Evolutionary conservation across 1,139 yeast species (phyloP).

Genomic region (Nakaseomyces nivariensis): DNA sequence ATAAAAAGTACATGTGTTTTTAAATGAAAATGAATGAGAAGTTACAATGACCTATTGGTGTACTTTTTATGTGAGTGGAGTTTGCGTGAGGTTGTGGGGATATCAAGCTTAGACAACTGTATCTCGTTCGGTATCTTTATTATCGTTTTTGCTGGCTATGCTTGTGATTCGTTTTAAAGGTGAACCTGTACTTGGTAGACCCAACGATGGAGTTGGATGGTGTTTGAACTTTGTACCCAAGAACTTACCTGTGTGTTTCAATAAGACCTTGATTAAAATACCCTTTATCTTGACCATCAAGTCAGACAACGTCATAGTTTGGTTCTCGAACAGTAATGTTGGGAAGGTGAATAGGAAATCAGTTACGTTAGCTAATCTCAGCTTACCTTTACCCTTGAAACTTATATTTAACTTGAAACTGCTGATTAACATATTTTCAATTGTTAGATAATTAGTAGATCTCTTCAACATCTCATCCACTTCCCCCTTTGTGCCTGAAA

Average conservation of each 20-base stretch:
- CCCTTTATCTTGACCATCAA: conserved; percentile 44
- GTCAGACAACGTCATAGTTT: conserved; percentile 46
- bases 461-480: conserved; percentile 50
- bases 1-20: too few relatives aligned
- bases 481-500: conserved; percentile 16
- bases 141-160: not conserved
- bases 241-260: conserved; percentile 51
- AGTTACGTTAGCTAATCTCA: conserved; percentile 50
- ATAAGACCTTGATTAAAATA: conserved; percentile 40
- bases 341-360: conserved; percentile 49
- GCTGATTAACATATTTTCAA: conserved; percentile 39
- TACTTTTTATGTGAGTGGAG: too few relatives aligned
- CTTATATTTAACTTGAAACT: conserved; percentile 46
- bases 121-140: not conserved
- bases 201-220: not conserved
- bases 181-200: not conserved
- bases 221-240: conserved; percentile 43
- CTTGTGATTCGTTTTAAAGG: not conserved
- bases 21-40: too few relatives aligned
- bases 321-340: conserved; percentile 37
- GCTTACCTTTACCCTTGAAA: conserved; percentile 48
- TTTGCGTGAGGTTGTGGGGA: too few relatives aligned
- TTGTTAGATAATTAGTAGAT: conserved; percentile 48
- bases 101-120: not conserved
- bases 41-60: too few relatives aligned